phyloP scores from a whole-genome alignment of 495 filamentous ascomycete genomes.

The Hypoxylon intermedium region DNA sequence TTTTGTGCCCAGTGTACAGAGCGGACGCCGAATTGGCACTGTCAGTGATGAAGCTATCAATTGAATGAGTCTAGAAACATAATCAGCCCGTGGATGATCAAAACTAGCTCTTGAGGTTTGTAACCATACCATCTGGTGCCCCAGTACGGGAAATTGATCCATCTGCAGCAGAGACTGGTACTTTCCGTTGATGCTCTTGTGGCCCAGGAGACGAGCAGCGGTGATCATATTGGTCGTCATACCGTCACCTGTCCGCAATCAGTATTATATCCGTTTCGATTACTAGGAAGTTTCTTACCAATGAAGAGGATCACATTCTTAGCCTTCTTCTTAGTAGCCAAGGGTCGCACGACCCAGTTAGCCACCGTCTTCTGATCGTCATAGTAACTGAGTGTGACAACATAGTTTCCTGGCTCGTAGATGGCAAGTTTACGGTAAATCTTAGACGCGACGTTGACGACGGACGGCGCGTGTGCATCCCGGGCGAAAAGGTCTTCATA shows the following conservation, averaged over 20 bases:
- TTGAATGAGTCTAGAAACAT: constrained; percentile 63
- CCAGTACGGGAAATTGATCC: constrained; percentile 75
- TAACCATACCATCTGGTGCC: constrained; percentile 64
- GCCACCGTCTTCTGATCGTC: constrained; percentile 67
- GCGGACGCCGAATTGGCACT: constrained; percentile 78
- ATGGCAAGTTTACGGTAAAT: constrained; percentile 71
- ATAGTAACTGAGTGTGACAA: constrained; percentile 73
- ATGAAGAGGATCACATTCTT: constrained; percentile 83
- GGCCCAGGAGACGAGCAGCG: constrained; percentile 74
- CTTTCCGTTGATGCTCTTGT: constrained; percentile 76
- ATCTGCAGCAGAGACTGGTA: constrained; percentile 71
- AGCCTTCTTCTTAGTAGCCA: constrained; percentile 67
- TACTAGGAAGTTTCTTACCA: constrained; percentile 44
- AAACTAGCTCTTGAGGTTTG: constrained; percentile 14
- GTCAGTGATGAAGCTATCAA: constrained; percentile 79
- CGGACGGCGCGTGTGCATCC: constrained; percentile 65
- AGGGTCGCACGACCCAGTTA: constrained; percentile 72
- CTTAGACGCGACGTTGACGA: constrained; percentile 76
- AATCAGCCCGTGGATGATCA: not conserved
- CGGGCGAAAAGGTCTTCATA: constrained; percentile 75
- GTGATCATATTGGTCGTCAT: constrained; percentile 83
- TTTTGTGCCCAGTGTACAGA: constrained; percentile 77
- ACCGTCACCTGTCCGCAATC: constrained; percentile 59
- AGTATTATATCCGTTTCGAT: not conserved
- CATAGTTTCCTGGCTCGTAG: constrained; percentile 73